These are phyloP conservation scores for Aspergillus incahuasiensis DNA, from an alignment of 495 filamentous ascomycete genomes.

Conservation along the genomic window DNA sequence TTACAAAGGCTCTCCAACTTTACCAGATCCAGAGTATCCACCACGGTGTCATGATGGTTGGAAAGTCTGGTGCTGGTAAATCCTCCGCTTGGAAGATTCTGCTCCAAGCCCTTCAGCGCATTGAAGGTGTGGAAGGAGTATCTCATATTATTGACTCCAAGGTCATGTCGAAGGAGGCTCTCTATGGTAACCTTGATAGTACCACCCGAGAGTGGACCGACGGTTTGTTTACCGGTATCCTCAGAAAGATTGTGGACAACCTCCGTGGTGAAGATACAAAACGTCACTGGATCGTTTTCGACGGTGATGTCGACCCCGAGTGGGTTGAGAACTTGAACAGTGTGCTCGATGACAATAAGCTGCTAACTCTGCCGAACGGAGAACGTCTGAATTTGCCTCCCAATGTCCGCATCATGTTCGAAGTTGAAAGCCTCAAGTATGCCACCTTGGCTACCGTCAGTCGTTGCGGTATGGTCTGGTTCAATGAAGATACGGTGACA, in stretches of 20 bases:
- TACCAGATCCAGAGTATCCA: constrained; percentile 97
- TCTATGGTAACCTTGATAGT: constrained; percentile 92
- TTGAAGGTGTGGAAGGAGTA: constrained; percentile 88
- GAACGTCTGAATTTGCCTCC: constrained; percentile 90
- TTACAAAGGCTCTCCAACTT: constrained; percentile 91
- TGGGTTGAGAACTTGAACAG: constrained; percentile 99
- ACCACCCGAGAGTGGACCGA: constrained; percentile 99
- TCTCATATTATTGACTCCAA: constrained; percentile 98
- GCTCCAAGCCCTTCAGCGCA: constrained; percentile 84
- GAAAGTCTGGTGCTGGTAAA: constrained; percentile 91
- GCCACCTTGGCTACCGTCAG: constrained; percentile 94
- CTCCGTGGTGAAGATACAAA: constrained; percentile 94
- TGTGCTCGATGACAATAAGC: constrained; percentile 97
- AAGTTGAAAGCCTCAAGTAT: constrained; percentile 98
- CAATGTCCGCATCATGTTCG: constrained; percentile 99
- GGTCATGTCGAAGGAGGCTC: constrained; percentile 97
- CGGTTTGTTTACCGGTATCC: constrained; percentile 93
- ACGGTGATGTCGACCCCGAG: constrained; percentile 97
- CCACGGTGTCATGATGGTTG: constrained; percentile 99
- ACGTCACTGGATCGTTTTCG: constrained; percentile 98
- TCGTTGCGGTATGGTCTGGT: constrained; percentile 99
- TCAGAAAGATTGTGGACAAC: constrained; percentile 98
- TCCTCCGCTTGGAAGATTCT: constrained; percentile 91
- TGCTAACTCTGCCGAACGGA: constrained; percentile 93
- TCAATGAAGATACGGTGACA: constrained; percentile 94